Percentiles rank a stretch among this genome's conserved stretches.
These are phyloP conservation scores for Paramecium bursaria DNA, from an alignment of 73 alveolate genomes.

Conservation along the genomic window DNA sequence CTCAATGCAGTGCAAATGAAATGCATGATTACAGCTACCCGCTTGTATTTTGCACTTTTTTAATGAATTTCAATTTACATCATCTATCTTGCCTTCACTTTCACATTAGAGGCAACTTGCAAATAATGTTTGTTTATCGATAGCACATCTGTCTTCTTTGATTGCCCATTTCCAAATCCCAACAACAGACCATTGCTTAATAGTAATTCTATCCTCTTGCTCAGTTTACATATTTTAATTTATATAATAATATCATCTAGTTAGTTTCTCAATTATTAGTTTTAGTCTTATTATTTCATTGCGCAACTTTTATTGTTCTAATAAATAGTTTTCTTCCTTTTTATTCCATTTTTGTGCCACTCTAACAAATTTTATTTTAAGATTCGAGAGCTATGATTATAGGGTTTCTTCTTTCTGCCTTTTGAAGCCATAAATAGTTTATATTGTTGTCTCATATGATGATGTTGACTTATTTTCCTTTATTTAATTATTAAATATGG, in stretches of 20 bases:
- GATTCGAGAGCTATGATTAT: neutral
- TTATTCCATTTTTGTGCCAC: neutral
- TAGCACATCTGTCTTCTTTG: constrained; percentile 61
- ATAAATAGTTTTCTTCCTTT: constrained; percentile 2
- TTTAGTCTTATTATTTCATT: neutral
- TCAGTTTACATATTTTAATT: too few species aligned
- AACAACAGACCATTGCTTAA: constrained; percentile 43
- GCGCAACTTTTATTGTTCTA: neutral
- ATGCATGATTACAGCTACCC: constrained; percentile 46
- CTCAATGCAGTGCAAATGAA: constrained; percentile 48
- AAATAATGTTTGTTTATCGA: constrained; percentile 38
- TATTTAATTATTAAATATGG: neutral
- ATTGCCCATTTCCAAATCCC: constrained; percentile 62
- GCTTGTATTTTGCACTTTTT: constrained; percentile 26
- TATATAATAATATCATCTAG: too few species aligned
- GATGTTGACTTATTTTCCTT: neutral
- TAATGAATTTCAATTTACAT: neutral
- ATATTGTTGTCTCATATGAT: neutral
- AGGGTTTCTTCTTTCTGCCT: neutral
- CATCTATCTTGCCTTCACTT: neutral
- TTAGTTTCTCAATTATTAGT: constrained; percentile 7
- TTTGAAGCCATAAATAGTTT: neutral
- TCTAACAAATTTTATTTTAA: constrained; percentile 2
- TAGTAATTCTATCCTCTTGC: constrained; percentile 29
- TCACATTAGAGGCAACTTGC: constrained; percentile 51